phyloP scores from a whole-genome alignment of 2,329 filamentous ascomycete species.

The Tolypocladium paradoxum region DNA sequence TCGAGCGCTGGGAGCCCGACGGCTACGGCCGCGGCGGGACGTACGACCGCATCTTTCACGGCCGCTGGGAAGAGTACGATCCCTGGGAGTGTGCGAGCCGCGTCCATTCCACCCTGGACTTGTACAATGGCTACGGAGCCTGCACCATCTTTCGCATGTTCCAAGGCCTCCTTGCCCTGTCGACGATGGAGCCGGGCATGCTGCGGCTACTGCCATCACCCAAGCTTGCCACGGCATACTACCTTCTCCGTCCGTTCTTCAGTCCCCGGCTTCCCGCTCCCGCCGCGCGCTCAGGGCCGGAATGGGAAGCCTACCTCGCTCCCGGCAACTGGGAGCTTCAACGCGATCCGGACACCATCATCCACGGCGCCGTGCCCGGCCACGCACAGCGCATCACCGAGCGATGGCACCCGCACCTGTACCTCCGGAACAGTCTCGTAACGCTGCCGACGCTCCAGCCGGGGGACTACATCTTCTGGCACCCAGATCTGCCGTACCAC shows the following conservation, averaged over 20 bases:
- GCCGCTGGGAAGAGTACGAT: constrained; percentile 45
- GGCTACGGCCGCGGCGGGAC: constrained; percentile 52
- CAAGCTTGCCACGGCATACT: constrained; percentile 64
- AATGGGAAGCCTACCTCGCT: constrained; percentile 42
- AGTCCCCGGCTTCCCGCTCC: constrained; percentile 32
- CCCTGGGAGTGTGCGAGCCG: constrained; percentile 44
- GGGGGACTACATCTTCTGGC: constrained; percentile 49
- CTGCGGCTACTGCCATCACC: constrained; percentile 67
- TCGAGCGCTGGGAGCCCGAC: constrained; percentile 61
- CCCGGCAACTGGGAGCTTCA: constrained; percentile 34
- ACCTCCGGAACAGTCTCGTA: constrained; percentile 40
- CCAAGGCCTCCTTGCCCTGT: constrained; percentile 44
- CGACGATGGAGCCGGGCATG: constrained; percentile 50
- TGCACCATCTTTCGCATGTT: constrained; percentile 51
- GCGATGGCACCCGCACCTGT: constrained; percentile 45
- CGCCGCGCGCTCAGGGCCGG: constrained; percentile 23
- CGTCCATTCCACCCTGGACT: constrained; percentile 40
- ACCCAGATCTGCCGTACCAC: constrained; percentile 46
- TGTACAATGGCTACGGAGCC: constrained; percentile 47
- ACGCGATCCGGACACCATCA: constrained; percentile 40
- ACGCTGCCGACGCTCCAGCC: constrained; percentile 43
- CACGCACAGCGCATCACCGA: constrained; percentile 48
- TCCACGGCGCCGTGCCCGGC: constrained; percentile 47
- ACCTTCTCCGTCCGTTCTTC: constrained; percentile 53
- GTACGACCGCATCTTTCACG: constrained; percentile 42